Evolutionary conservation across 768 basidiomycete species (phyloP).

Genomic region (Calvatia gigantea): DNA sequence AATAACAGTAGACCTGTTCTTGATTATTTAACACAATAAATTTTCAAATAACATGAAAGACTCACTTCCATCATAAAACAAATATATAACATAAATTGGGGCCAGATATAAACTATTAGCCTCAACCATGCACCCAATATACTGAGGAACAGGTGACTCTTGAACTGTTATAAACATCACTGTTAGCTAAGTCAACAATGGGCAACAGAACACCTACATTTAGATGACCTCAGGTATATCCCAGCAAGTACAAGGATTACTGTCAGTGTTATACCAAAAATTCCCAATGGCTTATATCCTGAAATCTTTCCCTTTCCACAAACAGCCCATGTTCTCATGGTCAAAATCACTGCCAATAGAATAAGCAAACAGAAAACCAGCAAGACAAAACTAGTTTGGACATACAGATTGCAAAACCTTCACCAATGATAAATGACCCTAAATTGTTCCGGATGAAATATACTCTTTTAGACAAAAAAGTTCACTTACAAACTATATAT

Average conservation of each 20-base stretch:
- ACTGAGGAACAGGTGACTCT: background rate
- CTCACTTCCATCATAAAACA: background rate
- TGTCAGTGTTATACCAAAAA: background rate
- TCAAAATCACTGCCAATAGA: slow-evolving; percentile 1
- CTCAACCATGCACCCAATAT: background rate
- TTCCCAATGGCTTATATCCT: background rate
- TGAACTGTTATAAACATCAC: background rate
- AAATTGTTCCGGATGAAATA: no score
- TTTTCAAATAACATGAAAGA: background rate
- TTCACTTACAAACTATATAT: no score
- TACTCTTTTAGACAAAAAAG: no score
- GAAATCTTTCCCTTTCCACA: background rate
- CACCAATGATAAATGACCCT: no score
- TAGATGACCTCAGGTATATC: background rate
- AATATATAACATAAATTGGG: background rate
- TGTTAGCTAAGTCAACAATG: no score
- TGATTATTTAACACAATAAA: background rate
- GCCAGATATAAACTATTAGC: background rate
- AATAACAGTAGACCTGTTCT: background rate
- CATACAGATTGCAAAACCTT: no score
- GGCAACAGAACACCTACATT: background rate
- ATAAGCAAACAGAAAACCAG: no score
- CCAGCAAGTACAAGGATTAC: background rate
- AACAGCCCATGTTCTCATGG: background rate
- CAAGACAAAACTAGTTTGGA: no score